These are phyloP conservation scores for Rosa hybrid DNA, from an alignment of 331 rosid species.

Conservation along the genomic window DNA sequence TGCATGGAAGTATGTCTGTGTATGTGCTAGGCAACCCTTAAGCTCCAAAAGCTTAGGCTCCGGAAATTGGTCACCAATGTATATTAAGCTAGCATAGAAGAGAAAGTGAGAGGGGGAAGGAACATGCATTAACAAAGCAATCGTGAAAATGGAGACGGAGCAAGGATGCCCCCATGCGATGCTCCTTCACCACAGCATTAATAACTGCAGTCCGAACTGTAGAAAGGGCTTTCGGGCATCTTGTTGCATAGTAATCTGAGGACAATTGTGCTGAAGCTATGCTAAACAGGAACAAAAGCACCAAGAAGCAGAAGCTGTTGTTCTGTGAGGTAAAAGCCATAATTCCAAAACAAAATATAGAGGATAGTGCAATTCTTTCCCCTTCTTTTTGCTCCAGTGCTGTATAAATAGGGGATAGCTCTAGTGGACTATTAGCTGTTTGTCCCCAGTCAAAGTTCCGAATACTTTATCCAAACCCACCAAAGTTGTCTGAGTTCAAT, in stretches of 20 bases:
- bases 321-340: slow-evolving; percentile 40
- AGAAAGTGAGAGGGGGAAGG: slow-evolving; percentile 3
- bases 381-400: neutral
- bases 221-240: slow-evolving; percentile 57
- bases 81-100: neutral
- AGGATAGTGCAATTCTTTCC: neutral
- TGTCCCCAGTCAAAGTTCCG: slow-evolving; percentile 4
- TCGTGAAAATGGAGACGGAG: slow-evolving; percentile 86
- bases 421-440: neutral
- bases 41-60: neutral
- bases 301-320: slow-evolving; percentile 23
- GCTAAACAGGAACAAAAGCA: slow-evolving; percentile 30
- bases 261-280: slow-evolving; percentile 44
- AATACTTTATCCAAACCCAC: slow-evolving; percentile 6
- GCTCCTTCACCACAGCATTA: slow-evolving; percentile 60
- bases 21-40: neutral
- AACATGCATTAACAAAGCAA: slow-evolving; percentile 72
- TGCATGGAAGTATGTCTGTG: neutral
- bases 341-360: neutral
- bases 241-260: slow-evolving; percentile 38
- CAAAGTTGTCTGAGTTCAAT: slow-evolving; percentile 7
- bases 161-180: slow-evolving; percentile 81
- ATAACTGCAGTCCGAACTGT: slow-evolving; percentile 45
- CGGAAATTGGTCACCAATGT: neutral
- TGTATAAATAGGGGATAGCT: slow-evolving; percentile 19